phyloP scores from a whole-genome alignment of 2,329 filamentous ascomycete species.

The Verticillium albo-atrum region DNA sequence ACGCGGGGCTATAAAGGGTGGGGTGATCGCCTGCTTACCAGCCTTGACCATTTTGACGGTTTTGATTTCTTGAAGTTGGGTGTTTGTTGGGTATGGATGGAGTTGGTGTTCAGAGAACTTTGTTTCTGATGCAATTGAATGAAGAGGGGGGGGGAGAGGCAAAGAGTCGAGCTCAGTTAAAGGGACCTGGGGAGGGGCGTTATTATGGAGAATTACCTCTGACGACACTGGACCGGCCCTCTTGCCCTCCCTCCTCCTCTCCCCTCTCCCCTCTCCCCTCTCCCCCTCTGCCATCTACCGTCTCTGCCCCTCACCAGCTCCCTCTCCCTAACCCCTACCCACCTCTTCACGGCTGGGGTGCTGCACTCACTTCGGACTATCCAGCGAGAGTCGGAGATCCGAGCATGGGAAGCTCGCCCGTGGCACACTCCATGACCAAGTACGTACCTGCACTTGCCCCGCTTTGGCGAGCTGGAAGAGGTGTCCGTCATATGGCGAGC shows the following conservation, averaged over 20 bases:
- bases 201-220: conserved; percentile 1
- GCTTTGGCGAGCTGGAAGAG: neutral
- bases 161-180: conserved; percentile 7
- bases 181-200: neutral
- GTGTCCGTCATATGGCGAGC: neutral
- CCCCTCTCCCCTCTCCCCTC: neutral
- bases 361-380: neutral
- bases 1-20: conserved; percentile 1
- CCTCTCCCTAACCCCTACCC: conserved; percentile 54
- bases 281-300: neutral
- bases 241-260: neutral
- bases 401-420: neutral
- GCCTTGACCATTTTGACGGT: conserved; percentile 95
- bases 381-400: conserved; percentile 1
- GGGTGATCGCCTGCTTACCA: conserved; percentile 55
- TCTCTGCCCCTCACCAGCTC: conserved; percentile 54
- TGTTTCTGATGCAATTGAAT: conserved; percentile 4
- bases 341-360: conserved; percentile 32
- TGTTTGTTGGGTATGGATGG: conserved; percentile 3
- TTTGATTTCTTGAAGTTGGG: conserved; percentile 28
- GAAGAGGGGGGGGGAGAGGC: conserved; percentile 2
- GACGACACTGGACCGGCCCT: neutral
- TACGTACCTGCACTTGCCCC: neutral
- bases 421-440: neutral
- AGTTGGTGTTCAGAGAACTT: conserved; percentile 1